Conservation (phyloP, 2,329 filamentous ascomycete species). For the Xylaria sp. region DNA sequence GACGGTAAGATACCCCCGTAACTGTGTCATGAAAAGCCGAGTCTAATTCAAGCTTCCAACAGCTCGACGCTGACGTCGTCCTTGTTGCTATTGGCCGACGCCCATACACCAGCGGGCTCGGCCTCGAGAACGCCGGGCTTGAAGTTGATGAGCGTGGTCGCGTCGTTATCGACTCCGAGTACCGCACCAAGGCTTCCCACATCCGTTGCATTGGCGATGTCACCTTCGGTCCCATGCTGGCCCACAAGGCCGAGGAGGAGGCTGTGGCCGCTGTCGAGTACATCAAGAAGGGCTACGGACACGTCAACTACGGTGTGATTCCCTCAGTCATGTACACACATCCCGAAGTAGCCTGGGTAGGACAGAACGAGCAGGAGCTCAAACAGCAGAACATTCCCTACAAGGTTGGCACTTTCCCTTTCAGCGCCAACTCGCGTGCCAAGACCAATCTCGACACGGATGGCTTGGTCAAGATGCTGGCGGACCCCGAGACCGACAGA, state of each 20-base stretch:
- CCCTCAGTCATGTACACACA: conserved; percentile 99
- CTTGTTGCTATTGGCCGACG: conserved; percentile 96
- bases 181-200: conserved; percentile 96
- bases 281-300: conserved; percentile 96
- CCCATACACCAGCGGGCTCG: conserved; percentile 91
- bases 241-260: conserved; percentile 99
- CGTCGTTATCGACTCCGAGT: conserved; percentile 97
- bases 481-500: conserved; percentile 95
- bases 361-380: conserved; percentile 95
- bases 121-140: conserved; percentile 91
- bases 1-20: conserved; percentile 67
- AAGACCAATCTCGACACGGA: conserved; percentile 99
- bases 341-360: conserved; percentile 98
- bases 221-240: conserved; percentile 98
- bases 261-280: conserved; percentile 94
- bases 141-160: conserved; percentile 94
- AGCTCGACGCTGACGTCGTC: conserved; percentile 95
- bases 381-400: conserved; percentile 92
- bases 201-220: conserved; percentile 96
- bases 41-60: conserved; percentile 34
- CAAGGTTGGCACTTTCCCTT: conserved; percentile 93
- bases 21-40: background rate
- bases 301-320: conserved; percentile 98
- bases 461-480: conserved; percentile 95
- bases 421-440: conserved; percentile 96